Conservation (phyloP, 1,139 yeast species). For the Blastobotrys ciferrii region DNA sequence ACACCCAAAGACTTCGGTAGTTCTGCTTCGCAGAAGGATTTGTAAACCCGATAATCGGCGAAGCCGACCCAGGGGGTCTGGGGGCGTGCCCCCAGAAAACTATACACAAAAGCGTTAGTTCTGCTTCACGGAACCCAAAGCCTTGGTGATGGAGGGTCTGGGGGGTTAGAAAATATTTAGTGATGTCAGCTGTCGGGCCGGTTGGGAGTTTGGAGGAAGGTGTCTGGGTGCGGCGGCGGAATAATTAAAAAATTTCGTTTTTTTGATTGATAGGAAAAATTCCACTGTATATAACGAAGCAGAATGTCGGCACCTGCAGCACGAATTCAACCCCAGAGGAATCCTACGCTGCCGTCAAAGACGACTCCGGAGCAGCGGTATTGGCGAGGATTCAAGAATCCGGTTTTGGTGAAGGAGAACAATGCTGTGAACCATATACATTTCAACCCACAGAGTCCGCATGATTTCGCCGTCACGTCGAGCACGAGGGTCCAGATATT, state of each 20-base stretch:
- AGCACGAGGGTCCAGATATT: constrained; percentile 90
- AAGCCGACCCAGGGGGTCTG: no score
- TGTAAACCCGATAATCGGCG: no score
- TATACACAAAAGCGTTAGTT: no score
- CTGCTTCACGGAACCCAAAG: background rate
- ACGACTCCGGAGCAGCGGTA: constrained; percentile 92
- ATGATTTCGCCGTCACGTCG: constrained; percentile 92
- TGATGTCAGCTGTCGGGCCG: background rate
- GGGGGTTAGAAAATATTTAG: no score
- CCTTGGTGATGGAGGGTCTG: background rate
- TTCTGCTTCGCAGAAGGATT: no score
- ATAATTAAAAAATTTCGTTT: constrained; percentile 3
- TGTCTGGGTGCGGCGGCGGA: constrained; percentile 1
- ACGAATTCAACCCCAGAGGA: constrained; percentile 65
- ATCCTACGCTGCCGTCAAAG: constrained; percentile 76
- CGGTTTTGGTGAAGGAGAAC: constrained; percentile 90
- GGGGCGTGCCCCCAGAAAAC: no score
- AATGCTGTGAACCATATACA: constrained; percentile 85
- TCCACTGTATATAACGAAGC: background rate
- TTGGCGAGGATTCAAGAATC: constrained; percentile 84
- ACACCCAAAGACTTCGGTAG: no score
- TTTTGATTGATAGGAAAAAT: background rate
- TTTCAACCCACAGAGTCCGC: constrained; percentile 82
- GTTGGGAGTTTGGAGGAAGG: background rate
- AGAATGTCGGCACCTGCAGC: constrained; percentile 77